A percentile compares a stretch with the other conserved stretches of the same genome.
These are phyloP conservation scores for Aspergillus brasiliensis DNA, from an alignment of 2,329 filamentous ascomycete species.

Conservation along the genomic window DNA sequence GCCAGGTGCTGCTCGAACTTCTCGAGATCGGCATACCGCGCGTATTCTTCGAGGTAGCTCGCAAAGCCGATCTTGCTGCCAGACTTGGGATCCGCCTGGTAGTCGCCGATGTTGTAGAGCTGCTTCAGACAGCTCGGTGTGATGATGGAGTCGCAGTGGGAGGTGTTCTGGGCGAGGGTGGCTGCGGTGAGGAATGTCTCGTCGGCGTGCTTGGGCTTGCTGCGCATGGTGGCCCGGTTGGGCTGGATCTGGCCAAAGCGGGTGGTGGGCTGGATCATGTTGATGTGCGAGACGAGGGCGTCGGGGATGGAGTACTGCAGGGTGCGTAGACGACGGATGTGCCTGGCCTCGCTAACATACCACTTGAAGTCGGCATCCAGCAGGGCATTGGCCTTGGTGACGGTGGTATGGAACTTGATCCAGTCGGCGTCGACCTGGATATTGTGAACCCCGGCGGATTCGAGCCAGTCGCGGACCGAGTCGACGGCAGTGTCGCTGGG, in stretches of 20 bases:
- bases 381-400: constrained; percentile 40
- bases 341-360: constrained; percentile 33
- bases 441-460: constrained; percentile 40
- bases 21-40: constrained; percentile 49
- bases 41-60: constrained; percentile 53
- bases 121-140: constrained; percentile 52
- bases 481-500: constrained; percentile 45
- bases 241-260: constrained; percentile 42
- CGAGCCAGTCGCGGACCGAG: constrained; percentile 52
- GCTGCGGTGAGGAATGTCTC: constrained; percentile 23
- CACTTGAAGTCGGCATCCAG: constrained; percentile 44
- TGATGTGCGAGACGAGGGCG: constrained; percentile 37
- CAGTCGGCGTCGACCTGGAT: constrained; percentile 41
- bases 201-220: constrained; percentile 22
- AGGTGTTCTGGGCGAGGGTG: constrained; percentile 21
- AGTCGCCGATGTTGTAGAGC: constrained; percentile 50
- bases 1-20: constrained; percentile 44
- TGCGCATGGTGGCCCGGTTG: constrained; percentile 29
- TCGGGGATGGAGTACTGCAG: constrained; percentile 45
- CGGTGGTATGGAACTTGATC: constrained; percentile 41
- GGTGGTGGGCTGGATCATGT: constrained; percentile 47
- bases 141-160: constrained; percentile 47
- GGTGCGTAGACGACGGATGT: constrained; percentile 40
- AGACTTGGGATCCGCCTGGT: constrained; percentile 38
- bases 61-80: constrained; percentile 48